Percentiles rank a stretch among this genome's conserved stretches.
phyloP scores from a whole-genome alignment of 495 filamentous ascomycete species.

The Penicillium pulvis region DNA sequence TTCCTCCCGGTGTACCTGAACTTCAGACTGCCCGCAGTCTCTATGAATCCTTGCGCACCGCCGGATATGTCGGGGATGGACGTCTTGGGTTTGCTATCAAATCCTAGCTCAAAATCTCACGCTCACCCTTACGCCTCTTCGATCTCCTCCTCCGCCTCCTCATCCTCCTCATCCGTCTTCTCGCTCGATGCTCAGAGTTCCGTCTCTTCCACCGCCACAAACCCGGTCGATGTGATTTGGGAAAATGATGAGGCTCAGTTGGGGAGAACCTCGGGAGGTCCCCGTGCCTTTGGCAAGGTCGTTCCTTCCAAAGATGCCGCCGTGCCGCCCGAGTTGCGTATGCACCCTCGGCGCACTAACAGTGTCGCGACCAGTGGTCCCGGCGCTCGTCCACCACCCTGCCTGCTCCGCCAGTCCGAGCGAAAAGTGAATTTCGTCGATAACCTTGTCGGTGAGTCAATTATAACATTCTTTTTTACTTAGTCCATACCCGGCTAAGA shows the following conservation, averaged over 20 bases:
- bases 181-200: conserved; percentile 66
- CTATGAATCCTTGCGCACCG: conserved; percentile 29
- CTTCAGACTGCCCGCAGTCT: conserved; percentile 4
- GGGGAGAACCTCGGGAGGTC: conserved; percentile 27
- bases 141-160: conserved; percentile 73
- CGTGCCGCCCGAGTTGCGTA: conserved; percentile 68
- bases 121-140: conserved; percentile 64
- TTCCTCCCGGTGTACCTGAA: conserved; percentile 15
- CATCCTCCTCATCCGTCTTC: conserved; percentile 78
- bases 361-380: conserved; percentile 45
- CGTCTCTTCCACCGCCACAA: conserved; percentile 50
- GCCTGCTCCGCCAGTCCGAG: conserved; percentile 85
- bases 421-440: conserved; percentile 96
- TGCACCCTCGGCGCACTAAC: conserved; percentile 79
- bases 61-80: conserved; percentile 53
- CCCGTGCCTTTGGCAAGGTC: conserved; percentile 35
- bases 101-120: conserved; percentile 43
- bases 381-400: conserved; percentile 70
- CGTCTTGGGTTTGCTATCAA: conserved; percentile 52
- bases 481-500: conserved; percentile 21
- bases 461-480: conserved; percentile 19
- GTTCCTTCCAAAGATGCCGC: conserved; percentile 43
- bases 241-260: conserved; percentile 46
- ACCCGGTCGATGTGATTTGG: conserved; percentile 51
- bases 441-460: conserved; percentile 92